These are phyloP conservation scores for Metarhizium album DNA, from an alignment of 2,329 filamentous ascomycete genomes.

Conservation along the genomic window DNA sequence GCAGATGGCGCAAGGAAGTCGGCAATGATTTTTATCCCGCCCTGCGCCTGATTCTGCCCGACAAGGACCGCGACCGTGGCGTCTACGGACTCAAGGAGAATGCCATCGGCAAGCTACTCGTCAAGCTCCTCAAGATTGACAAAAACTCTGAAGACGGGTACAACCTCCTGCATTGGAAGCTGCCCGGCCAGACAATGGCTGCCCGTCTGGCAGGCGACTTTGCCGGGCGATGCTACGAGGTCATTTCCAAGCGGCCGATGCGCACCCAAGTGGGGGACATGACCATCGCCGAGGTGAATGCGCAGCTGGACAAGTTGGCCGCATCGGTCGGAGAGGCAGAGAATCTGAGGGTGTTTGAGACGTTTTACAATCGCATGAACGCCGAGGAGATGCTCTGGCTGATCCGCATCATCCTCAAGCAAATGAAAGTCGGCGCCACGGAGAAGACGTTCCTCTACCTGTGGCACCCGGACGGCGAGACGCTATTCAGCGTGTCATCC, in stretches of 20 bases:
- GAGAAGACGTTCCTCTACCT: slow-evolving; percentile 80
- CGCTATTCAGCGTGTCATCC: slow-evolving; percentile 80
- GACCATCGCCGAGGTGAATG: slow-evolving; percentile 84
- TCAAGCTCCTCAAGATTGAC: slow-evolving; percentile 86
- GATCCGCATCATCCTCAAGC: slow-evolving; percentile 81
- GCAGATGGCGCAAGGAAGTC: slow-evolving; percentile 76
- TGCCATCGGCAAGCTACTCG: slow-evolving; percentile 78
- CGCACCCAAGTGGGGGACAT: slow-evolving; percentile 62
- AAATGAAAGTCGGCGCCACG: slow-evolving; percentile 63
- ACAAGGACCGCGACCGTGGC: slow-evolving; percentile 82
- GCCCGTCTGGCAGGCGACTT: slow-evolving; percentile 77
- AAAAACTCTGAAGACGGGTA: slow-evolving; percentile 82
- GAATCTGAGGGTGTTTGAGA: slow-evolving; percentile 68
- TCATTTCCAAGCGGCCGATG: slow-evolving; percentile 75
- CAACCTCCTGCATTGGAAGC: slow-evolving; percentile 82
- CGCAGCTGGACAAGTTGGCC: slow-evolving; percentile 68
- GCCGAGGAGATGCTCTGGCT: slow-evolving; percentile 90
- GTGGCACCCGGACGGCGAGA: slow-evolving; percentile 71
- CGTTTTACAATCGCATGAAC: slow-evolving; percentile 87
- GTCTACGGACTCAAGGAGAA: slow-evolving; percentile 95
- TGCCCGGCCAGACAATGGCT: slow-evolving; percentile 58
- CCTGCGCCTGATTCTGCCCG: slow-evolving; percentile 80
- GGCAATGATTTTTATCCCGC: slow-evolving; percentile 90
- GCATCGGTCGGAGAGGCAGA: slow-evolving; percentile 69
- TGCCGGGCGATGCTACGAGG: slow-evolving; percentile 76